Evolutionary conservation across 495 filamentous ascomycete species (phyloP).

Genomic region (Penicillium silybi): DNA sequence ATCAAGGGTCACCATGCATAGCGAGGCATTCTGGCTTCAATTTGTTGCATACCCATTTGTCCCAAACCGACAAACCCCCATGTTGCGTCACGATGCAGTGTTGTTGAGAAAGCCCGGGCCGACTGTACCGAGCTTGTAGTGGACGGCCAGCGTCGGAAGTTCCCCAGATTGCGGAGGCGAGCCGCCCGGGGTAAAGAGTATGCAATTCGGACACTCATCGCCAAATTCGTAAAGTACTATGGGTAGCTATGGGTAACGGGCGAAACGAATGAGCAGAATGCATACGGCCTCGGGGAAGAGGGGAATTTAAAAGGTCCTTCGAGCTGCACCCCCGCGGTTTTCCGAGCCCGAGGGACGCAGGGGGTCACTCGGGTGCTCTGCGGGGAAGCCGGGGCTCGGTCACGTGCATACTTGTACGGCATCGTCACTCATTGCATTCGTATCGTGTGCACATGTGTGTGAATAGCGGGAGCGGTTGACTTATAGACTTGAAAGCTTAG

Average conservation of each 20-base stretch:
- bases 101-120: constrained; percentile 52
- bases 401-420: background rate
- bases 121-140: constrained; percentile 3
- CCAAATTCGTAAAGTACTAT: background rate
- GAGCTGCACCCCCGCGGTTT: background rate
- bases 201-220: constrained; percentile 20
- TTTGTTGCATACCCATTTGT: constrained; percentile 68
- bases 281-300: background rate
- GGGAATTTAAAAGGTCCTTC: background rate
- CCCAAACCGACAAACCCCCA: constrained; percentile 86
- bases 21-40: background rate
- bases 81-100: constrained; percentile 51
- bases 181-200: constrained; percentile 13
- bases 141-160: constrained; percentile 16
- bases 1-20: background rate
- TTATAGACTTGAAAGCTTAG: no score
- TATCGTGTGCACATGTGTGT: no score
- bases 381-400: background rate
- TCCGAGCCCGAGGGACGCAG: background rate
- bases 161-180: constrained; percentile 11
- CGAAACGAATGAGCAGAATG: background rate
- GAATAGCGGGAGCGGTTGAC: no score
- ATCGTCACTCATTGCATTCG: background rate
- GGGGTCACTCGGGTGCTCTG: background rate
- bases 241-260: background rate